Conservation (phyloP, 2,329 filamentous ascomycete genomes). For the Aspergillus sergii region DNA sequence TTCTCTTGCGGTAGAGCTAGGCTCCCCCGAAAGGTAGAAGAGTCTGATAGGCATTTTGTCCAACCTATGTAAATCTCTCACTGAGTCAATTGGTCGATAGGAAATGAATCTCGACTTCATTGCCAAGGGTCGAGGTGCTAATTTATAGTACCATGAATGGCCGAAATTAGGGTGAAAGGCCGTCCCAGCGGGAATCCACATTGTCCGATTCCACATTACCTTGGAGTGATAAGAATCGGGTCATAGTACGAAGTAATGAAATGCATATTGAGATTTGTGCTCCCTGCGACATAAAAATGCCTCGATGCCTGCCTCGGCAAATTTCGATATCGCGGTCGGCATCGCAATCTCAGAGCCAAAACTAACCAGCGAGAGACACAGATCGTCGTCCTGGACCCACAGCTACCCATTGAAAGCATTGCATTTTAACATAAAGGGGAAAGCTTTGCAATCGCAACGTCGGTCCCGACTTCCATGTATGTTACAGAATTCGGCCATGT, state of each 20-base stretch:
- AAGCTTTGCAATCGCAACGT: background rate
- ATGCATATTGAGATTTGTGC: background rate
- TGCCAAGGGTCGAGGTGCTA: background rate
- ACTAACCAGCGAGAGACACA: background rate
- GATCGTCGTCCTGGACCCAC: background rate
- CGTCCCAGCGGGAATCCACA: background rate
- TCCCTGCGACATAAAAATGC: background rate
- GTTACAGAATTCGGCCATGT: background rate
- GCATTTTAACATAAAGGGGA: background rate
- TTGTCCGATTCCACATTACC: background rate
- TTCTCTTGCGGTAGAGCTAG: slow-evolving; percentile 13
- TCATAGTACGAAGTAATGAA: background rate
- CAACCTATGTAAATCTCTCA: background rate
- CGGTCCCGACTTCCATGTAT: background rate
- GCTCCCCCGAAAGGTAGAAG: background rate
- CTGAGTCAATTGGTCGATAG: background rate
- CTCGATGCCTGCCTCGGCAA: slow-evolving; percentile 2
- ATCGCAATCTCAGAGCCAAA: background rate
- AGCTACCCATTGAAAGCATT: background rate
- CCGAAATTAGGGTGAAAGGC: too few species aligned
- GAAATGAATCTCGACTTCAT: background rate
- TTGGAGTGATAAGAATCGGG: background rate
- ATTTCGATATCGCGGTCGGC: background rate
- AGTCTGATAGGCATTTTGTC: background rate
- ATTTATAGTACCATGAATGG: background rate